Percentiles rank a stretch among this genome's conserved stretches.
Evolutionary conservation across 1,284 basidiomycete genomes (phyloP).

Genomic region (Pseudozyma pruni): DNA sequence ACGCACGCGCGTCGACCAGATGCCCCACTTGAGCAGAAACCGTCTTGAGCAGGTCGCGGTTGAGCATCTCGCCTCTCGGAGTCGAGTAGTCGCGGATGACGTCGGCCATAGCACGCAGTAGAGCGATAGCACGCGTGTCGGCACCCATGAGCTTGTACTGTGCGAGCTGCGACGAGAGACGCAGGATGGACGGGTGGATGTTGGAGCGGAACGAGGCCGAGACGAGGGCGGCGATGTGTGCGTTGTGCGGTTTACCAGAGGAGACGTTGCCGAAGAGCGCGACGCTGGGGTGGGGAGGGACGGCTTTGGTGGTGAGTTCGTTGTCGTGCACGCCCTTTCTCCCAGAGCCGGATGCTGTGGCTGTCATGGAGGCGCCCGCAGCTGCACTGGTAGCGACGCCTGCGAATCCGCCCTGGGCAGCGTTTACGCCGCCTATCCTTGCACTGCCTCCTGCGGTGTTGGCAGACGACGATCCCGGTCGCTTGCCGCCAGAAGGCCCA

Average conservation of each 20-base stretch:
- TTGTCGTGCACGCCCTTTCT: slow-evolving; percentile 24
- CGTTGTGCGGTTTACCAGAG: slow-evolving; percentile 42
- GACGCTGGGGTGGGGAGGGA: slow-evolving; percentile 43
- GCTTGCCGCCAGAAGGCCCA: slow-evolving; percentile 8
- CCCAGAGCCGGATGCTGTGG: slow-evolving; percentile 18
- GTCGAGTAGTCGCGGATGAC: slow-evolving; percentile 66
- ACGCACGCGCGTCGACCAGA: slow-evolving; percentile 83
- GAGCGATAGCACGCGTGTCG: slow-evolving; percentile 62
- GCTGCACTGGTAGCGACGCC: slow-evolving; percentile 2
- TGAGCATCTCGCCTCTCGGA: slow-evolving; percentile 62
- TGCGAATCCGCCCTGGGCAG: background rate
- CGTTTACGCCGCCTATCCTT: slow-evolving; percentile 5
- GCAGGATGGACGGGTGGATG: slow-evolving; percentile 63
- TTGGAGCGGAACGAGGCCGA: slow-evolving; percentile 49
- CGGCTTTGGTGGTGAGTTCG: slow-evolving; percentile 13
- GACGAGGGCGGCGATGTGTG: slow-evolving; percentile 45
- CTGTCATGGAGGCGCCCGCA: slow-evolving; percentile 17
- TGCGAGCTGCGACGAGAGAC: slow-evolving; percentile 58
- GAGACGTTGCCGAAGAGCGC: slow-evolving; percentile 64
- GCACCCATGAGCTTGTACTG: slow-evolving; percentile 62
- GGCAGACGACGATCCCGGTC: slow-evolving; percentile 34
- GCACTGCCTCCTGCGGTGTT: slow-evolving; percentile 8
- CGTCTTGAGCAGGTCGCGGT: slow-evolving; percentile 59
- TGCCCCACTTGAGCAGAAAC: slow-evolving; percentile 81
- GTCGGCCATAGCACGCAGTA: slow-evolving; percentile 60